phyloP scores from a whole-genome alignment of 176 grass and related monocot species.

The Poa pratensis region DNA sequence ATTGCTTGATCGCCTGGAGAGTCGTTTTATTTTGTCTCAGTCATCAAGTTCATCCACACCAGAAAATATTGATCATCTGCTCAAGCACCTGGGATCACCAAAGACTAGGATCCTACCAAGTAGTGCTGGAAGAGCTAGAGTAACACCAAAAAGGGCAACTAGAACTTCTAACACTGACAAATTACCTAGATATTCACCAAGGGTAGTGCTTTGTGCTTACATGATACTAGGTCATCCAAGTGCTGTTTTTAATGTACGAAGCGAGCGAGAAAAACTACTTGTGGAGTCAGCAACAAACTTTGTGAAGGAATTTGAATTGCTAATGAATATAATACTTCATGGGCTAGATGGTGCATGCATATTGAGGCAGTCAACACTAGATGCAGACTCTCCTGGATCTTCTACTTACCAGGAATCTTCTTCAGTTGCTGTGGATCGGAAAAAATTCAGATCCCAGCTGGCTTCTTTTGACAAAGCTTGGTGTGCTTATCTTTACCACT shows the following conservation, averaged over 20 bases:
- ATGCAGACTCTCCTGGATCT: constrained; percentile 44
- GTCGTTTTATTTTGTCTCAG: constrained; percentile 65
- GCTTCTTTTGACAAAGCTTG: constrained; percentile 79
- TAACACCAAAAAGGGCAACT: constrained; percentile 38
- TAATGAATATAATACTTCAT: constrained; percentile 74
- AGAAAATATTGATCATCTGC: constrained; percentile 80
- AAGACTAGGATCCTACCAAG: constrained; percentile 46
- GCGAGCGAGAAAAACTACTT: constrained; percentile 64
- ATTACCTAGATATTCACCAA: constrained; percentile 70
- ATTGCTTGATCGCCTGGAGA: constrained; percentile 80
- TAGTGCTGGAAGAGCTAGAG: constrained; percentile 44
- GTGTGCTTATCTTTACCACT: constrained; percentile 81
- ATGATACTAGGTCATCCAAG: constrained; percentile 96
- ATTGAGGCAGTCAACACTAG: constrained; percentile 28
- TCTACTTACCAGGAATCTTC: constrained; percentile 46
- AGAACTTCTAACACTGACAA: constrained; percentile 43
- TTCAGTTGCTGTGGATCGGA: constrained; percentile 34
- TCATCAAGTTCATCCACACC: constrained; percentile 56
- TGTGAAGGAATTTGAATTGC: constrained; percentile 71
- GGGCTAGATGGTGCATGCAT: constrained; percentile 54
- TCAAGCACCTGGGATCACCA: constrained; percentile 74
- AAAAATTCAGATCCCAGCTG: constrained; percentile 78
- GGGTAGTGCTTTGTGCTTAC: constrained; percentile 90
- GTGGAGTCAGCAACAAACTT: constrained; percentile 64
- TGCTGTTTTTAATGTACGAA: constrained; percentile 76